Base-by-base conservation (phyloP, 1,139 yeast species). In the Pichia sp. region DNA sequence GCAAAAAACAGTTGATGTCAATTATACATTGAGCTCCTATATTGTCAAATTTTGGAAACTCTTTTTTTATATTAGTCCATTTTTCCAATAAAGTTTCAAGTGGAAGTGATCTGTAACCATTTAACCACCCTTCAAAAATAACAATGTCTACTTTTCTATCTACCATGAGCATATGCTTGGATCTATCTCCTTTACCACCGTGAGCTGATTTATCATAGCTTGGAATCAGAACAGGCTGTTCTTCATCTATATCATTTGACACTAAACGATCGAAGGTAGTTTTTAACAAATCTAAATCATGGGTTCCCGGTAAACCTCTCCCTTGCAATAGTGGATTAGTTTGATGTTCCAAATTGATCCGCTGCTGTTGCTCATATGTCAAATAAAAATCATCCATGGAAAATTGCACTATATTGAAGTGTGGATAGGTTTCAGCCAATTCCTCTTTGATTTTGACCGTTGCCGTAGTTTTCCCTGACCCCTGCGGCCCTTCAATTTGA, bases 261-360 rank as follows among this genome's bases (percentile, higher is more conserved):
- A 47, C 41, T 23, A 72, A 45, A 8, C 54, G 52, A 2, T 57
- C 53, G 26, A 70, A 50, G n/a, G 64, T 55, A 2, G 55, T 46
- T 2, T 48, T n/a, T 5, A 73, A 66, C 23, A 77, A 55, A 1
- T 54, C 55, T 37, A 85, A 55, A 58, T 92, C 97, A 60, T 92
- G 98, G 0, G 98, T 90, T 0, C 97, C 97, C 0, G 97, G 97
- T 32, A 86, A 69, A 0, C 98, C 98, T 38, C 97, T 67, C 3
- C 95, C 95, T 51, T 73, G 76, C 29, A 85, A 59, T 44, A 87
- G 64, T 34, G 64, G 61, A 59, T 88, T 88, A 4, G 66, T 71
- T 2, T 72, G 65, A 38, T 53, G 48, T 4, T 33, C 4, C 11
- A 27, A 4, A 4, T 75, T 73, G 33, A 87, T 54, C 35, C 55